Base-by-base conservation (phyloP, 805 yeast genomes). In the Schwanniomyces sp. region DNA sequence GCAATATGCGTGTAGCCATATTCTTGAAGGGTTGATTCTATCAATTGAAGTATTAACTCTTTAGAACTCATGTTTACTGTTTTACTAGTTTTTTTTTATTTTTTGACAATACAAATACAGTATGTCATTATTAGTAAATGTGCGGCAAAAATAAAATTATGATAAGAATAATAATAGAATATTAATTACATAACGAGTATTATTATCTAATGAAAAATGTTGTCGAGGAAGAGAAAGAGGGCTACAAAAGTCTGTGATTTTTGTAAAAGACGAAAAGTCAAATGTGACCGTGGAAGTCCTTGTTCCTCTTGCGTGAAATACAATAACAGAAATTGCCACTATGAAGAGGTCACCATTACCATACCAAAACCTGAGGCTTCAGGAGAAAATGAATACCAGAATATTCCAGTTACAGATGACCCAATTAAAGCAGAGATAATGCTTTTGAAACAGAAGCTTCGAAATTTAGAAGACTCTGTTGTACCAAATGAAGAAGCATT, bases 251-350 rank as follows among this genome's bases (percentile, higher is more conserved):
- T 66, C 41, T 71, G 76, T 52, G 58, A 56, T 38, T 67, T 64
- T 44, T 71, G 76, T 54, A 64, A 64, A 49, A 54, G 54, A 40
- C 52, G 75, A 30, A 71, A 71, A 49, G 70, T 69, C 40, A 67
- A 62, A 41, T 71, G 76, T 56, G 73, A 71, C 51, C 55, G 65
- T 28, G 64, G 62, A 8, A 52, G 57, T 40, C 75, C 75, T 2
- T 71, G 76, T 44, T 57, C 65, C 18, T 53, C 70, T 10, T 71
- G 76, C 52, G 48, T 61, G 14, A 65, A 59, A 42, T 64, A 65
- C 43, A 52, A 55, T 4, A 61, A 60, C 24, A 49, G 58, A 1
- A 49, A 49, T 7, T 78, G 82, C 37, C 46, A 34, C 14, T 51
- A 49, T 41, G 34, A 26, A 9, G 45, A 34, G 21, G n/a, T 30